Conservation (phyloP, 306 rosid species). For the Quercus aquifolioides region DNA sequence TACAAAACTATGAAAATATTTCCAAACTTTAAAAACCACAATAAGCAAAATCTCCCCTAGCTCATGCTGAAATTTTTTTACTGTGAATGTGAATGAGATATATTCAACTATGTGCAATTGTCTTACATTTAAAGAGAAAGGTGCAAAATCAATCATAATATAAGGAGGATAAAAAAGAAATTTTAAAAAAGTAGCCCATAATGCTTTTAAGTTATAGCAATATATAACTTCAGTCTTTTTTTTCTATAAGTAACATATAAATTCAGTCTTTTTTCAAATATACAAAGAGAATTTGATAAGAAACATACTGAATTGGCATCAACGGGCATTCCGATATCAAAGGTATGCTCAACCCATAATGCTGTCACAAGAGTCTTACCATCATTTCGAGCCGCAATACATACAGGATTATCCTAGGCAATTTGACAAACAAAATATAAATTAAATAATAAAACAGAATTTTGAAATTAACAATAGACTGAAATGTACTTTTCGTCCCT, state of each 20-base stretch:
- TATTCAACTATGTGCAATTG: neutral
- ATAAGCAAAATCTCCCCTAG: neutral
- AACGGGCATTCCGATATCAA: slow-evolving; percentile 62
- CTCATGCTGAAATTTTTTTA: neutral
- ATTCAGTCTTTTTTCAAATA: neutral
- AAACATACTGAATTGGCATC: slow-evolving; percentile 62
- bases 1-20: neutral
- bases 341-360: slow-evolving; percentile 84
- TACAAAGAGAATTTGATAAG: neutral
- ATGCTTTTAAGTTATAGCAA: too few relatives aligned
- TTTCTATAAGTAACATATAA: neutral
- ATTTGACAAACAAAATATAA: neutral
- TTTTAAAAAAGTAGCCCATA: too few relatives aligned
- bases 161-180: too few relatives aligned
- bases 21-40: neutral
- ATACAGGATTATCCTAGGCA: slow-evolving; percentile 68
- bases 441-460: neutral
- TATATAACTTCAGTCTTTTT: too few relatives aligned
- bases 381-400: slow-evolving; percentile 71
- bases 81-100: neutral
- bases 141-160: too few relatives aligned
- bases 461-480: neutral
- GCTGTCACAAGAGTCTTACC: slow-evolving; percentile 72
- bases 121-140: too few relatives aligned
- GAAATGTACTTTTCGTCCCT: too few relatives aligned